Base-by-base conservation (phyloP, 2,329 filamentous ascomycete species). In the Pleurostoma richardsiae region DNA sequence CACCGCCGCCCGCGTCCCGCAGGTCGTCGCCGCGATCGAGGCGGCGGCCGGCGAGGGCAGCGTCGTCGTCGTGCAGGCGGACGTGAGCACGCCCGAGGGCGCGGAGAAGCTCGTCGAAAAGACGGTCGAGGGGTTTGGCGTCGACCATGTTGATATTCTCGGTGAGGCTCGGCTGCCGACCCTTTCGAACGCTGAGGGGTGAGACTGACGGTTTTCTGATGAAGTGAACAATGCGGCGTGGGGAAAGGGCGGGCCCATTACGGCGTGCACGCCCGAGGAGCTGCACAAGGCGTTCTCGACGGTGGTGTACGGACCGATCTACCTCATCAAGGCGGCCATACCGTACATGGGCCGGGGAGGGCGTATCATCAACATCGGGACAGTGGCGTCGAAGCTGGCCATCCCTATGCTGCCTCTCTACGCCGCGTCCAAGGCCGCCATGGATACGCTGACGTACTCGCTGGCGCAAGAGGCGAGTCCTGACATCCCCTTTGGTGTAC, bases 121-220 rank as follows among this genome's bases (percentile, higher is more conserved):
- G 46, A 67, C 68, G 0, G 54, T 72, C 1, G 48, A 60, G 30
- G 58, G 53, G 0, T 65, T 72, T 39, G 43, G 48, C 3, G 57
- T 56, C 0, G 59, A 69, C 36, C 59, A 63, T 8, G 64, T 73
- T 39, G 69, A 73, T 40, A 72, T 73, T 29, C 49, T 73, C 0
- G 62, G 69, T 70, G 52, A 42, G 56, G 39, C n/a, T 36, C 19
- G 19, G 19, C 19, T 19, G 19, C 19, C 19, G 19, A 19, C 19
- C 19, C 19, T 19, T 19, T 19, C 19, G 19, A 19, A 19, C 19
- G 19, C 19, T 19, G 19, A 19, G 19, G 19, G 19, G 19, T n/a
- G 33, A 36, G n/a, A 36, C 33, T 36, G n/a, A 36, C 33, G n/a
- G 33, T n/a, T 36, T 36, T 39, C 31, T 38, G 10, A 33, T 41